Conservation (phyloP, 1,284 basidiomycete species). For the Apiotrichum porosum region DNA sequence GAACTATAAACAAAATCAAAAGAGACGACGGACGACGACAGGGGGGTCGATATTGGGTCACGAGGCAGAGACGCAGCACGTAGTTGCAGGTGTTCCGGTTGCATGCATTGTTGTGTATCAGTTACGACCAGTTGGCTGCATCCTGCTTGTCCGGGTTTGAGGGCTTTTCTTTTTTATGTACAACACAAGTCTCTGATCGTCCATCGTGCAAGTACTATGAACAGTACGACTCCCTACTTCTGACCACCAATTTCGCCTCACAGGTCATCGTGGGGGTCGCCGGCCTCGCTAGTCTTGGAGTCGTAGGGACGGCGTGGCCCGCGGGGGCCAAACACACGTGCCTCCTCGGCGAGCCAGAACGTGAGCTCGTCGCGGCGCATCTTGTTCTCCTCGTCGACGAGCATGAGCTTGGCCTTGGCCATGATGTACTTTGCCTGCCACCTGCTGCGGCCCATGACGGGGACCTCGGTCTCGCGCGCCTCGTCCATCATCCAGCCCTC, state of each 20-base stretch:
- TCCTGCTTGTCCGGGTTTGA: too few species aligned
- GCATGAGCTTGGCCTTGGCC: conserved; percentile 46
- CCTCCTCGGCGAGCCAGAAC: conserved; percentile 18
- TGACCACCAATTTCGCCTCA: too few species aligned
- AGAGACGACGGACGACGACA: background rate
- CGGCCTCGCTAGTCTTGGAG: too few species aligned
- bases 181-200: too few species aligned
- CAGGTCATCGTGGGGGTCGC: too few species aligned
- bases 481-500: conserved; percentile 18
- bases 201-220: too few species aligned
- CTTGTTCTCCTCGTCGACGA: conserved; percentile 43
- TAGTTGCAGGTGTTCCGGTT: background rate
- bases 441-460: conserved; percentile 26
- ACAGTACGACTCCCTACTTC: too few species aligned
- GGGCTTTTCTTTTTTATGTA: too few species aligned
- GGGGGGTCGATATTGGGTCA: too few species aligned
- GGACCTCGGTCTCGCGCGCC: conserved; percentile 19
- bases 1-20: background rate
- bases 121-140: too few species aligned
- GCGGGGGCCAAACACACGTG: conserved; percentile 3
- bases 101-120: conserved; percentile 18
- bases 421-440: conserved; percentile 43
- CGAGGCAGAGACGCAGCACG: background rate
- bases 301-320: too few species aligned
- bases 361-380: conserved; percentile 34